These are phyloP conservation scores for Ochetophila trinervis DNA, from an alignment of 306 rosid species.

Conservation along the genomic window DNA sequence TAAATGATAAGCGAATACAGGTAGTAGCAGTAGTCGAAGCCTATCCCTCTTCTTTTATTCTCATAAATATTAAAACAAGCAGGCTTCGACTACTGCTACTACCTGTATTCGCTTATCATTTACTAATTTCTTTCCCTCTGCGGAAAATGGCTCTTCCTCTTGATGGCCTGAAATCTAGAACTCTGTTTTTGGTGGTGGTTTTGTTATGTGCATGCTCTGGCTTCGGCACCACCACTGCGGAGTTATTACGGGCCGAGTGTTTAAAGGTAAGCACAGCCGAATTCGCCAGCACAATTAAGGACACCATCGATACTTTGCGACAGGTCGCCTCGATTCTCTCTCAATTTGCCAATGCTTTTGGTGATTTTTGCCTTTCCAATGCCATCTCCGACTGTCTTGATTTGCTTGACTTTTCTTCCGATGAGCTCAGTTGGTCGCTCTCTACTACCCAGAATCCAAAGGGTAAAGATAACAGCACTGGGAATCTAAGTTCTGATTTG, in stretches of 20 bases:
- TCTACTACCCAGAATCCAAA: constrained; percentile 52
- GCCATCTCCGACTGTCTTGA: constrained; percentile 76
- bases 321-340: constrained; percentile 51
- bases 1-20: too few relatives aligned
- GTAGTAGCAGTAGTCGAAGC: not conserved
- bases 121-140: too few relatives aligned
- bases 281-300: constrained; percentile 36
- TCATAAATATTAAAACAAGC: constrained; percentile 23
- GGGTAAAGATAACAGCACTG: constrained; percentile 62
- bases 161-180: constrained; percentile 3
- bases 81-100: too few relatives aligned
- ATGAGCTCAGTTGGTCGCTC: constrained; percentile 47
- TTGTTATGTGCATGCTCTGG: not conserved
- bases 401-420: constrained; percentile 55
- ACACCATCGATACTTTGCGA: constrained; percentile 26
- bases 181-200: constrained; percentile 14
- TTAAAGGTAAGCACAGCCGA: constrained; percentile 44
- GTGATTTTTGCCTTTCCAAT: constrained; percentile 46
- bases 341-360: constrained; percentile 28
- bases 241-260: constrained; percentile 12
- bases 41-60: not conserved
- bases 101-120: too few relatives aligned
- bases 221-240: constrained; percentile 1
- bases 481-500: constrained; percentile 66
- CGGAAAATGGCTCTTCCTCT: constrained; percentile 28